phyloP scores from a whole-genome alignment of 202 grass and related monocot species.

The Setaria italica region DNA sequence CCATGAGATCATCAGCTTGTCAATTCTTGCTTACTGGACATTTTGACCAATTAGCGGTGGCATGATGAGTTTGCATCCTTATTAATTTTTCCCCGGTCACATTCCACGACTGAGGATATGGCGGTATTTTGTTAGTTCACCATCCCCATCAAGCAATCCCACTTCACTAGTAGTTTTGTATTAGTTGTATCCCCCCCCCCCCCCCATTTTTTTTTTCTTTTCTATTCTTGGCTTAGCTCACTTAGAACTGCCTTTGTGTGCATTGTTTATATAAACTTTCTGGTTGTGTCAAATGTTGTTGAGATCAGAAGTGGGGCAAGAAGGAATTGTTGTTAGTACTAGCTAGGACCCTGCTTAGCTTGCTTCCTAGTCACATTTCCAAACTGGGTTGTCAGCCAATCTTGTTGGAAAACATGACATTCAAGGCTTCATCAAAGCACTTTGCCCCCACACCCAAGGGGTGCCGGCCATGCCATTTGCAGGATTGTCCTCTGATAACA shows the following conservation, averaged over 20 bases:
- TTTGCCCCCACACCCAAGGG: background rate
- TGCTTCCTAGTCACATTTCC: conserved; percentile 39
- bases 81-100: background rate
- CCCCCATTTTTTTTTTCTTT: background rate
- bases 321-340: background rate
- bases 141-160: conserved; percentile 34
- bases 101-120: background rate
- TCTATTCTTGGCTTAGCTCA: background rate
- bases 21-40: background rate
- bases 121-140: conserved; percentile 33
- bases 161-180: conserved; percentile 12
- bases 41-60: background rate
- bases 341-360: background rate
- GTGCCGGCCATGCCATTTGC: background rate
- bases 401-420: background rate
- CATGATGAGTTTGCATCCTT: background rate
- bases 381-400: conserved; percentile 5
- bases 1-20: conserved; percentile 19
- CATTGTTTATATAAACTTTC: background rate
- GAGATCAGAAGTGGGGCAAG: background rate
- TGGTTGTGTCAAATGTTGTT: too few relatives aligned
- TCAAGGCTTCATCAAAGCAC: background rate
- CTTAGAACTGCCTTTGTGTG: background rate
- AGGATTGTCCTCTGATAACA: background rate
- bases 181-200: background rate